These are phyloP conservation scores for Rhodotorula paludigena DNA, from an alignment of 768 basidiomycete genomes.

Conservation along the genomic window DNA sequence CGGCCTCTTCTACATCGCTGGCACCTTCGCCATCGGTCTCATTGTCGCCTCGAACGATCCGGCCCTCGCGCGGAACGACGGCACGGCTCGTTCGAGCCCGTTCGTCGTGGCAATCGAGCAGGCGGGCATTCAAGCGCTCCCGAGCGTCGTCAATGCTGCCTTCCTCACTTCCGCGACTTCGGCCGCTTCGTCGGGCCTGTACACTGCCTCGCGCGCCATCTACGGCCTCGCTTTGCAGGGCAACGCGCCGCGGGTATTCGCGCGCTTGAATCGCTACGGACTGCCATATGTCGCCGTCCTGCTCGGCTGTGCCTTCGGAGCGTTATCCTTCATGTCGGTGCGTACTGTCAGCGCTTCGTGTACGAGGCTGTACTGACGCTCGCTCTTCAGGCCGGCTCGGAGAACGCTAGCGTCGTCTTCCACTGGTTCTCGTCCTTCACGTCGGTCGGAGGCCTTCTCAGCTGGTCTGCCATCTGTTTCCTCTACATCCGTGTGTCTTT, in stretches of 20 bases:
- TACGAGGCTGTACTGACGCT: accelerated
- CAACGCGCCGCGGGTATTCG: slow-evolving; percentile 47
- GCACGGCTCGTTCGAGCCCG: slow-evolving; percentile 3
- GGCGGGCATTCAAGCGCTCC: slow-evolving; percentile 47
- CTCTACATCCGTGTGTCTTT: slow-evolving; percentile 11
- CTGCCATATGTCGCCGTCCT: slow-evolving; percentile 45
- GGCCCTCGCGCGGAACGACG: slow-evolving; percentile 9
- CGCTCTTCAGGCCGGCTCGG: background rate
- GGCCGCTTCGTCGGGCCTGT: slow-evolving; percentile 47
- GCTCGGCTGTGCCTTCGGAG: slow-evolving; percentile 42
- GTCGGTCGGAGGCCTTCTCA: slow-evolving; percentile 25
- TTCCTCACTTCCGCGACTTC: slow-evolving; percentile 48
- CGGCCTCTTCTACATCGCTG: slow-evolving; percentile 59
- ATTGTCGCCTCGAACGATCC: slow-evolving; percentile 44
- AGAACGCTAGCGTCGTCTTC: slow-evolving; percentile 5
- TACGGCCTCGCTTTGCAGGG: slow-evolving; percentile 47
- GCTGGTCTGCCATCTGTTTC: slow-evolving; percentile 30
- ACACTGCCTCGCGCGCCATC: slow-evolving; percentile 47
- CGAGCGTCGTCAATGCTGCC: slow-evolving; percentile 49
- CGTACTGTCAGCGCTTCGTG: background rate
- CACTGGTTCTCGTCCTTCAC: slow-evolving; percentile 1
- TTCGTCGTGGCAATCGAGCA: slow-evolving; percentile 45
- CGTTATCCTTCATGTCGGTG: slow-evolving; percentile 34
- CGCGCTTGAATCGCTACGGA: slow-evolving; percentile 45
- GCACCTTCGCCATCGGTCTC: slow-evolving; percentile 47